Evolutionary conservation across 192 early-diverging fungal genomes (phyloP), one percentile per base, ranked within the genome.

Genomic region (Umbelopsis sp.): DNA sequence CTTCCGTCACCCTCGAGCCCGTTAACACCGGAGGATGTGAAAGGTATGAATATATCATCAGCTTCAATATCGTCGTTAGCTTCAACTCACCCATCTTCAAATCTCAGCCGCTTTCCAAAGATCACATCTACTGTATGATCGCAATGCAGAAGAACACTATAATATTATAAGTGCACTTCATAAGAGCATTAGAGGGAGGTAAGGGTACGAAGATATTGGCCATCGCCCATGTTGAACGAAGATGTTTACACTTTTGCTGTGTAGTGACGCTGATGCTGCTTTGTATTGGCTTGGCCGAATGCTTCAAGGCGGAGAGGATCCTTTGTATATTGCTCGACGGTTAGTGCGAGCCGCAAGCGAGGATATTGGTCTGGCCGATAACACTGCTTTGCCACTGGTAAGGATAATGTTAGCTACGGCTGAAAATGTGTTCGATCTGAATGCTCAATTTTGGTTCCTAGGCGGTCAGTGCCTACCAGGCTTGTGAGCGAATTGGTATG

Each of bases 211-310:
- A n/a, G 1, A 3, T 44, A 17, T 17, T 25, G 6, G 4, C 66
- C 4, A 45, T 11, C 36, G 0, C 31, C 31, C 8, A n/a, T 12
- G 10, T 1, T 36, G 38, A 17, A 16, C 4, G 8, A 41, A 41
- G 12, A 14, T 17, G 11, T 2, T 25, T 25, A 26, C 0, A 26
- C 7, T 8, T 10, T 68, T 41, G 21, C 49, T 54, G 41, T 70
- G 38, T 66, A 86, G 89, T 68, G 91, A 94, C 76, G 87, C 75
- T 8, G 88, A 93, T 83, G 92, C 91, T 0, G 85, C 89, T 16
- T 77, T 96, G 2, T 96, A 96, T 77, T 96, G 95, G 95, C 79
- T 97, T 12, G 94, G 93, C 1, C 82, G 95, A 4, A 97, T 97
- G 94, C 80, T 97, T 3, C 89, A 88, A 43, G 90, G 87, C 31